A percentile compares a stretch with the other conserved stretches of the same genome.
phyloP scores from a whole-genome alignment of 805 yeast species.

The Dipodascus geniculatus region DNA sequence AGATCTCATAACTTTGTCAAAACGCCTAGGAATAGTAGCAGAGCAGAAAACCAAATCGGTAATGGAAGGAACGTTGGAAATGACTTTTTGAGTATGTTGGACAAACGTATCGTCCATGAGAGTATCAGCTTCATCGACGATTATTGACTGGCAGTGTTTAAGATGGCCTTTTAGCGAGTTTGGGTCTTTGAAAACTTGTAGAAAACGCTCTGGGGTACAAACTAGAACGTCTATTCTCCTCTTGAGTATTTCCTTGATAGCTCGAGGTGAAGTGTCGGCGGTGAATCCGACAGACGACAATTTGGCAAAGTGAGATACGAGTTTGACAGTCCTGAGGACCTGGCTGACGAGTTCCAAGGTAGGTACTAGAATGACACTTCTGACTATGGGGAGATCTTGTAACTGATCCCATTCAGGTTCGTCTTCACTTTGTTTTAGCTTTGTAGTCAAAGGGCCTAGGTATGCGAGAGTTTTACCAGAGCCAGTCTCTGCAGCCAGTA shows the following conservation, averaged over 20 bases:
- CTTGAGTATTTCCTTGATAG: conserved; percentile 9
- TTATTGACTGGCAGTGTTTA: conserved; percentile 44
- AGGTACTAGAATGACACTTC: conserved; percentile 74
- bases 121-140: conserved; percentile 91
- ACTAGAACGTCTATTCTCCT: conserved; percentile 64
- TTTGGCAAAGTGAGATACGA: conserved; percentile 11
- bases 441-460: conserved; percentile 61
- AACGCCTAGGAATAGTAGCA: conserved; percentile 80
- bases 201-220: conserved; percentile 73
- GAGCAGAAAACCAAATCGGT: conserved; percentile 66
- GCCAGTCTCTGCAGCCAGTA: conserved; percentile 94
- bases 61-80: conserved; percentile 40
- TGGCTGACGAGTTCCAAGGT: conserved; percentile 84
- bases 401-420: conserved; percentile 27
- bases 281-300: conserved; percentile 10
- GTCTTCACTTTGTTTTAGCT: conserved; percentile 45
- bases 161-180: conserved; percentile 20
- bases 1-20: conserved; percentile 46
- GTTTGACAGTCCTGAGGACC: conserved; percentile 37
- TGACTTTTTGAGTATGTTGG: conserved; percentile 45
- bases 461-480: conserved; percentile 95
- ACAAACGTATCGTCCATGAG: conserved; percentile 73
- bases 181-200: conserved; percentile 25
- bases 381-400: conserved; percentile 34
- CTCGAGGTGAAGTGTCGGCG: conserved; percentile 8